A percentile compares a stretch with the other conserved stretches of the same genome.
phyloP scores from a whole-genome alignment of 306 rosid species.

The Astragalus glycyphyllos region DNA sequence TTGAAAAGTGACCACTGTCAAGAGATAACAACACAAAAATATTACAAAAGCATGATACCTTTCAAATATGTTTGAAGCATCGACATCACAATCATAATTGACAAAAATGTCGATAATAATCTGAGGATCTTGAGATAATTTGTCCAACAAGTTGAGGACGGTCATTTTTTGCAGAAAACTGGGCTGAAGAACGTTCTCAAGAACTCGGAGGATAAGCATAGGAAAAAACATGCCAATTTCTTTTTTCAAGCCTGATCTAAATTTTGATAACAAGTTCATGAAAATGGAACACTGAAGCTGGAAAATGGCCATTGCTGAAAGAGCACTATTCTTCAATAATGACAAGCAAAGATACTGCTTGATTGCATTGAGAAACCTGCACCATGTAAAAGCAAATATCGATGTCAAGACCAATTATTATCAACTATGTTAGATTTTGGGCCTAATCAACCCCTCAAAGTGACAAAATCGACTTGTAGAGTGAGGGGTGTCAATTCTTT shows the following conservation, averaged over 20 bases:
- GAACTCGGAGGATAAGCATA: slow-evolving; percentile 95
- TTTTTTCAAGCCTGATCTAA: slow-evolving; percentile 88
- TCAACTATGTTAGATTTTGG: neutral
- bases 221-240: slow-evolving; percentile 98
- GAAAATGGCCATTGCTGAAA: slow-evolving; percentile 95
- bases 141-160: slow-evolving; percentile 87
- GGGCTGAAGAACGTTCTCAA: slow-evolving; percentile 99
- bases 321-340: slow-evolving; percentile 90
- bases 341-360: slow-evolving; percentile 97
- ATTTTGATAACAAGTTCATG: slow-evolving; percentile 80
- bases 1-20: slow-evolving; percentile 14
- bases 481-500: too few species aligned
- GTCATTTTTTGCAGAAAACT: slow-evolving; percentile 99
- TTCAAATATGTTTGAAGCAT: slow-evolving; percentile 96
- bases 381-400: slow-evolving; percentile 47
- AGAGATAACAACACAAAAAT: slow-evolving; percentile 29
- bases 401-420: slow-evolving; percentile 35
- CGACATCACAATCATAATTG: slow-evolving; percentile 98
- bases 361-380: slow-evolving; percentile 89
- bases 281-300: slow-evolving; percentile 97
- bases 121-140: slow-evolving; percentile 88
- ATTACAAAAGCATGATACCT: slow-evolving; percentile 69
- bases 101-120: slow-evolving; percentile 91
- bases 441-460: too few species aligned
- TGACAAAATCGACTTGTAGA: too few species aligned